Percentiles rank a stretch among this genome's conserved stretches.
phyloP scores from a whole-genome alignment of 139 green algal species.

The Dunaliella primolecta region DNA sequence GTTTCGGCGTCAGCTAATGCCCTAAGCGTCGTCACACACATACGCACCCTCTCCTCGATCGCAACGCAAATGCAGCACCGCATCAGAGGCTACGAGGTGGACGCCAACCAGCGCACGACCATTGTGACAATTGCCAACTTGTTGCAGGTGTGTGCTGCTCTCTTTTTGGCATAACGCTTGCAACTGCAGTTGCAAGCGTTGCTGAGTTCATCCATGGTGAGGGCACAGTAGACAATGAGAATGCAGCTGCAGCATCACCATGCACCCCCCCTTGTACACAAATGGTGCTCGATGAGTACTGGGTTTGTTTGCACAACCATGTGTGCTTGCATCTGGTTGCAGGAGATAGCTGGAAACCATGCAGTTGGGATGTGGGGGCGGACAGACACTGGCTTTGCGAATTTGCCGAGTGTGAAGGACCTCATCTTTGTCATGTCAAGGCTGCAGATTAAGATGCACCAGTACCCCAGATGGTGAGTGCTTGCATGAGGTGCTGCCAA shows the following conservation, averaged over 20 bases:
- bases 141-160: slow-evolving; percentile 70
- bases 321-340: slow-evolving; percentile 15
- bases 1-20: too few relatives aligned
- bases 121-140: slow-evolving; percentile 85
- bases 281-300: too few relatives aligned
- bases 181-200: too few relatives aligned
- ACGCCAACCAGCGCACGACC: slow-evolving; percentile 66
- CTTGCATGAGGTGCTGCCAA: not conserved
- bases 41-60: not conserved
- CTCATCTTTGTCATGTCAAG: slow-evolving; percentile 88
- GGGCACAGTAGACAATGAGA: too few relatives aligned
- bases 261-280: too few relatives aligned
- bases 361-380: slow-evolving; percentile 83
- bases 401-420: slow-evolving; percentile 66
- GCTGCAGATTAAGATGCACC: slow-evolving; percentile 86
- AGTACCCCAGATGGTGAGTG: slow-evolving; percentile 87
- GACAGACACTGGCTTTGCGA: slow-evolving; percentile 76
- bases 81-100: slow-evolving; percentile 78
- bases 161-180: not conserved
- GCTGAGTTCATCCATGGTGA: too few relatives aligned
- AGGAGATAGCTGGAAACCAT: slow-evolving; percentile 88
- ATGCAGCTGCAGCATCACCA: too few relatives aligned
- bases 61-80: slow-evolving; percentile 51
- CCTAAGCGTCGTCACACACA: not conserved
- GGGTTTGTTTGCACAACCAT: too few relatives aligned